phyloP scores from a whole-genome alignment of 176 grass and related monocot genomes.

The Secale cereale region DNA sequence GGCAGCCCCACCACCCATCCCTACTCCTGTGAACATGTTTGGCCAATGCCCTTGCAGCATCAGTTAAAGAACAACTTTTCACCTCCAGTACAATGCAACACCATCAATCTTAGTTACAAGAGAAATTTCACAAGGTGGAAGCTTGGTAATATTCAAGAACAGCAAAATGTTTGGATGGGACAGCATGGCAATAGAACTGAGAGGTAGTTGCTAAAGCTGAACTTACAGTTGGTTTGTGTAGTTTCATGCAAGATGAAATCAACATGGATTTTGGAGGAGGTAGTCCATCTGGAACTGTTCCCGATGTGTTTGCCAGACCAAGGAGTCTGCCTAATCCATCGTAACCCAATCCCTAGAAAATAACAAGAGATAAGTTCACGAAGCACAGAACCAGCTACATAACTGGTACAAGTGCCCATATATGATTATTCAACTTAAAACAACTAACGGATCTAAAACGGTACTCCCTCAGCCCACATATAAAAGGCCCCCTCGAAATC shows the following conservation, averaged over 20 bases:
- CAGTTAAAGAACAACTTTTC: slow-evolving; percentile 79
- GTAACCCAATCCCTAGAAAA: slow-evolving; percentile 56
- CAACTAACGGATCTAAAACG: neutral
- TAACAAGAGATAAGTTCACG: neutral
- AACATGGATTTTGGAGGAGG: slow-evolving; percentile 72
- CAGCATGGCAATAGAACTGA: neutral
- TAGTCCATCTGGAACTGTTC: slow-evolving; percentile 68
- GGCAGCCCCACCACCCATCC: slow-evolving; percentile 73
- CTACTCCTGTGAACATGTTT: slow-evolving; percentile 88
- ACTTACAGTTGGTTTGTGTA: slow-evolving; percentile 75
- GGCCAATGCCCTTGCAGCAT: slow-evolving; percentile 87
- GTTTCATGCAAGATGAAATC: slow-evolving; percentile 60
- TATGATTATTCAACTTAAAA: slow-evolving; percentile 17
- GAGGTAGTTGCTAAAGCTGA: neutral
- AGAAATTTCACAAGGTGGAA: neutral
- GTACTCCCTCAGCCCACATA: neutral
- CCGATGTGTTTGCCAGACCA: slow-evolving; percentile 60
- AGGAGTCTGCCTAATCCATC: slow-evolving; percentile 67
- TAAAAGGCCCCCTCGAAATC: neutral
- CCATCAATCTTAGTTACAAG: slow-evolving; percentile 20
- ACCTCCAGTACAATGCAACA: slow-evolving; percentile 53
- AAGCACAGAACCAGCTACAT: slow-evolving; percentile 16
- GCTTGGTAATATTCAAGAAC: neutral
- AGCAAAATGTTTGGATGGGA: neutral
- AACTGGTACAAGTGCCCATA: neutral